Conservation (phyloP, 176 grass and related monocot species). For the Musa troglodytarum region DNA sequence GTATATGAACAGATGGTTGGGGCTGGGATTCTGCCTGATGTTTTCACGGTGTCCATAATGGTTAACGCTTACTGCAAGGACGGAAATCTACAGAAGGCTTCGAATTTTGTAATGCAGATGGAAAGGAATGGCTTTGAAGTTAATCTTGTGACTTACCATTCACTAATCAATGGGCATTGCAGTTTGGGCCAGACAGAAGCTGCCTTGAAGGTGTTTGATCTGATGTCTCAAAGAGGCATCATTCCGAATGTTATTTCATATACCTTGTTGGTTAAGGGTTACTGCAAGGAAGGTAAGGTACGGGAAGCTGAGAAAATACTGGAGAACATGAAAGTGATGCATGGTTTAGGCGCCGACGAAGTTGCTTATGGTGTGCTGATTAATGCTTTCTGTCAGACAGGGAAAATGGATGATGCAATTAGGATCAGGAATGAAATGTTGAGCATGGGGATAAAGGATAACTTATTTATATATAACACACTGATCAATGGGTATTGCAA, state of each 20-base stretch:
- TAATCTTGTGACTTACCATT: conserved; percentile 71
- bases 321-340: conserved; percentile 39
- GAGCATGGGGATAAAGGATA: conserved; percentile 38
- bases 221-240: conserved; percentile 33
- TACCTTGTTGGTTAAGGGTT: conserved; percentile 79
- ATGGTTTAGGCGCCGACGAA: conserved; percentile 37
- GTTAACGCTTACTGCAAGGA: conserved; percentile 65
- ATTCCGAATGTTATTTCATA: conserved; percentile 62
- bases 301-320: conserved; percentile 50
- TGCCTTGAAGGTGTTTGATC: conserved; percentile 38
- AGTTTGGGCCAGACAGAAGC: conserved; percentile 36
- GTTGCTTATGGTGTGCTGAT: conserved; percentile 59
- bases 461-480: conserved; percentile 58
- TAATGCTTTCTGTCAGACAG: conserved; percentile 66
- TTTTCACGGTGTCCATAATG: conserved; percentile 60
- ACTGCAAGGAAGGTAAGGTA: conserved; percentile 55
- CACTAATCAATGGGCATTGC: conserved; percentile 60
- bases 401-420: conserved; percentile 52
- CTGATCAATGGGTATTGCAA: conserved; percentile 93
- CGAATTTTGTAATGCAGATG: conserved; percentile 46
- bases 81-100: conserved; percentile 29
- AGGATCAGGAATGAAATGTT: conserved; percentile 54
- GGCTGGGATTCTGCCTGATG: conserved; percentile 39
- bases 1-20: conserved; percentile 61
- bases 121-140: conserved; percentile 56